Evolutionary conservation across 2,329 filamentous ascomycete genomes (phyloP).

Genomic region (Monilinia vaccinii-corymbosi): DNA sequence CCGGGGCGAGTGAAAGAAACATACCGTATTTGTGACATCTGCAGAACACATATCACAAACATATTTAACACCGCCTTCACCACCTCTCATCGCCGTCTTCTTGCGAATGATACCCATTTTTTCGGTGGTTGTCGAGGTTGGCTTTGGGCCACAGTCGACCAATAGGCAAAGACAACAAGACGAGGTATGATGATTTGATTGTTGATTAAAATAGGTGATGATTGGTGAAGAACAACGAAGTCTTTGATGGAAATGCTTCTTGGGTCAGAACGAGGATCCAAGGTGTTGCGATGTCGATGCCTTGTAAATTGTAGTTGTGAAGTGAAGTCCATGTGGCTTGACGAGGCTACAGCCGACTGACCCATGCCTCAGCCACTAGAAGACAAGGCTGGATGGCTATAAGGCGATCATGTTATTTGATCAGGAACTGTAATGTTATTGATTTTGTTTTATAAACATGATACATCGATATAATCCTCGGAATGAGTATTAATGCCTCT

Average conservation of each 20-base stretch:
- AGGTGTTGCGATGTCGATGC: neutral
- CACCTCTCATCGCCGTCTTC: slow-evolving; percentile 78
- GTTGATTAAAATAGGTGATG: neutral
- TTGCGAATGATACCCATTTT: slow-evolving; percentile 91
- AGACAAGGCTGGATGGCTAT: too few relatives aligned
- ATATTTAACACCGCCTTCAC: slow-evolving; percentile 86
- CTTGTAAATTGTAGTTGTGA: neutral
- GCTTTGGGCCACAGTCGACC: slow-evolving; percentile 4
- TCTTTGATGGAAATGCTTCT: neutral
- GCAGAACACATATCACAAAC: slow-evolving; percentile 95
- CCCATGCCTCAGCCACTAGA: too few relatives aligned
- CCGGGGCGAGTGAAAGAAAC: slow-evolving; percentile 29
- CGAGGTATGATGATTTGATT: neutral
- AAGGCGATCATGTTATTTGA: too few relatives aligned
- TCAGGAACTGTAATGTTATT: too few relatives aligned
- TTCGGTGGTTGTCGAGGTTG: neutral
- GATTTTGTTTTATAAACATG: too few relatives aligned
- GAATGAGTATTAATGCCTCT: too few relatives aligned
- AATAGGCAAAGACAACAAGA: neutral
- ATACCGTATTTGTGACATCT: slow-evolving; percentile 92
- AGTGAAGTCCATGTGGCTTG: neutral
- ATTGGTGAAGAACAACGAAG: neutral
- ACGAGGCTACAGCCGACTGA: neutral
- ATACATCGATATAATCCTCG: too few relatives aligned
- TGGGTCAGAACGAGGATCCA: neutral